Percentiles rank a stretch among this genome's conserved stretches.
Conservation (phyloP, 495 filamentous ascomycete species). For the Talaromyces wortmannii region DNA sequence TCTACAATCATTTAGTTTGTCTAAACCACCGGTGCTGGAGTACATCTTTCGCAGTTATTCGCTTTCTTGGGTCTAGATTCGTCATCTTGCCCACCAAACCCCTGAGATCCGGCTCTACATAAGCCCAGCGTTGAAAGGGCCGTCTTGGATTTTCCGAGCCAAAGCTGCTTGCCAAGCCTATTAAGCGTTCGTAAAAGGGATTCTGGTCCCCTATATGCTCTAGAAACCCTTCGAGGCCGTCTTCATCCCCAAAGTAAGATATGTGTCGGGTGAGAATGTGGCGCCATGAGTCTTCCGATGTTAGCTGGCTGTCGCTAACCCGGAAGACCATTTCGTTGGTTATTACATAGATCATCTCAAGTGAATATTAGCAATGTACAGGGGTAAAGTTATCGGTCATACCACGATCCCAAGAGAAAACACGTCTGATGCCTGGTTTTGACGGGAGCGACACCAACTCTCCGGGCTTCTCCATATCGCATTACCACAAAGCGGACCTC, state of each 20-base stretch:
- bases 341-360: slow-evolving; percentile 23
- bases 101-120: slow-evolving; percentile 27
- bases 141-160: slow-evolving; percentile 17
- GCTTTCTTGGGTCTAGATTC: slow-evolving; percentile 14
- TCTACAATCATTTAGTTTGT: background rate
- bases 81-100: slow-evolving; percentile 17
- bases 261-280: slow-evolving; percentile 33
- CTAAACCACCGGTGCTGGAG: slow-evolving; percentile 14
- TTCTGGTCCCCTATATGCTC: slow-evolving; percentile 25
- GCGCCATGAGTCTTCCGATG: slow-evolving; percentile 40
- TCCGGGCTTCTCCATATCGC: slow-evolving; percentile 33
- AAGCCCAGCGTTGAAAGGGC: slow-evolving; percentile 18
- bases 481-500: slow-evolving; percentile 26
- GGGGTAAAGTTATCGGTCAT: slow-evolving; percentile 11
- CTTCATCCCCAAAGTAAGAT: slow-evolving; percentile 39
- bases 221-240: slow-evolving; percentile 23
- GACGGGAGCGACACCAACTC: slow-evolving; percentile 20
- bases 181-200: slow-evolving; percentile 22
- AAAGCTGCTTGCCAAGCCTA: slow-evolving; percentile 23
- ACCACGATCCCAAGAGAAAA: slow-evolving; percentile 35
- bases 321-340: slow-evolving; percentile 17
- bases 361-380: background rate
- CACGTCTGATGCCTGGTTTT: slow-evolving; percentile 29
- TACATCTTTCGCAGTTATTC: slow-evolving; percentile 13
- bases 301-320: slow-evolving; percentile 11